Evolutionary conservation across 805 yeast species (phyloP), one percentile per base, ranked within the genome.

Genomic region (Hanseniaspora thailandica): DNA sequence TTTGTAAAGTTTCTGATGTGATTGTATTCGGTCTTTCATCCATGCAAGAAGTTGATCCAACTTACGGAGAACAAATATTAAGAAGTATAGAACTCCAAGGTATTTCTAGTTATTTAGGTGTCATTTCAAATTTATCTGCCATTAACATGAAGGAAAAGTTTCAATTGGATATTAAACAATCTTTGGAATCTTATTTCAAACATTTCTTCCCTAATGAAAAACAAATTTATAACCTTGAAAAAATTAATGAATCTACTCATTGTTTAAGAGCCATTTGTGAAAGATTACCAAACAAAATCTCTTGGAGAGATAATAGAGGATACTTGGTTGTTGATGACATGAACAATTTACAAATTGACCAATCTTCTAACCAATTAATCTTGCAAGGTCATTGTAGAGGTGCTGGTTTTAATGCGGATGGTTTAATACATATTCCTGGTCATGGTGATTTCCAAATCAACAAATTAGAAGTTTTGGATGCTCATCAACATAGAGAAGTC

Each of bases 231-330:
- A 80, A 82, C 43, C 66, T 86, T 50, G 95, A 86, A 58, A 71
- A 69, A 46, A 68, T 71, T 15, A 73, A 84, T 2, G 97, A 93
- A 58, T 74, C 84, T n/a, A 59, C 75, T 19, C 85, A 84, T 61
- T 81, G 86, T 43, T 72, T 84, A 40, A 78, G 98, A 65, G 71
- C 74, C 4, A 61, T 93, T 25, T 84, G 96, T 63, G 97, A 90
- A 62, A 85, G 81, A 68, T 78, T 82, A 61, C 98, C 98, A 26
- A 82, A 81, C 62, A 78, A 86, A 0, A 73, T 94, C 45, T 78
- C 77, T 23, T 93, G 98, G 97, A 81, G 97, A 69, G 97, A 90
- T 60, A 69, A 81, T n/a, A 75, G 98, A 63, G 90, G 96, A 7
- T 93, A 88, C 69, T 51, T 93, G 51, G 75, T 93, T 9, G 89